Evolutionary conservation across 2,329 filamentous ascomycete species (phyloP).

Genomic region (Sporothrix protearum): DNA sequence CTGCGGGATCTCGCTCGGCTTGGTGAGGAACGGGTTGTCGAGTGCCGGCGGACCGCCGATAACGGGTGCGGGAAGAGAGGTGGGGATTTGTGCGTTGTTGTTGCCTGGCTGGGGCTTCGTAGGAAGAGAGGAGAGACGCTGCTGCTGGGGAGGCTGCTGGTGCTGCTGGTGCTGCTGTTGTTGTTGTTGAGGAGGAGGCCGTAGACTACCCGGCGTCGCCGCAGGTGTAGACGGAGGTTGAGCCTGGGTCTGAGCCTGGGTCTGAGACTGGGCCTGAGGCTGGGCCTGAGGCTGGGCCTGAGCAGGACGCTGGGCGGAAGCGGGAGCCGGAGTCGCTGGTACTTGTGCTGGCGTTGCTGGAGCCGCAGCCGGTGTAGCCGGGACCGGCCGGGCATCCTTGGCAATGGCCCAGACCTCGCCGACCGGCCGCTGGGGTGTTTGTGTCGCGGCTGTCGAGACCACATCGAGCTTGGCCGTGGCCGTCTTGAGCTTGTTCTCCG

Average conservation of each 20-base stretch:
- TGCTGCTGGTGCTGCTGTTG: background rate
- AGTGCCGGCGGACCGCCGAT: background rate
- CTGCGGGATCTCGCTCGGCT: conserved; percentile 5
- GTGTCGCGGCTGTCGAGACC: conserved; percentile 75
- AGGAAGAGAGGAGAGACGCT: conserved; percentile 19
- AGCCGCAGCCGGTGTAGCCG: conserved; percentile 27
- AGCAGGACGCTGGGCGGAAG: background rate
- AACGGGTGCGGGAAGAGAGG: conserved; percentile 7
- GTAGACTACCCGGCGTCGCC: conserved; percentile 21
- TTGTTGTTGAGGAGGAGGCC: background rate
- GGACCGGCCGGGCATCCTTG: conserved; percentile 58
- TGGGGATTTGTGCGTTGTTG: background rate
- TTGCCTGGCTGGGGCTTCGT: conserved; percentile 20
- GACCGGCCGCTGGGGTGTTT: conserved; percentile 80
- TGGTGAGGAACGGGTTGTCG: conserved; percentile 25
- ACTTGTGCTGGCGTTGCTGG: conserved; percentile 25
- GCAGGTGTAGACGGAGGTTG: background rate
- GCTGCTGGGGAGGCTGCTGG: conserved; percentile 13
- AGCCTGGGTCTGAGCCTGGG: background rate
- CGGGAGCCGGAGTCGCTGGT: background rate
- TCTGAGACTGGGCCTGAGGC: no score
- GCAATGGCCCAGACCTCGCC: conserved; percentile 82
- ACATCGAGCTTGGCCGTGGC: conserved; percentile 70
- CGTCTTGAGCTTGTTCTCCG: conserved; percentile 63
- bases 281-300: background rate